These are phyloP conservation scores for Marasmius oreades DNA, from an alignment of 1,284 basidiomycete genomes.

Conservation along the genomic window DNA sequence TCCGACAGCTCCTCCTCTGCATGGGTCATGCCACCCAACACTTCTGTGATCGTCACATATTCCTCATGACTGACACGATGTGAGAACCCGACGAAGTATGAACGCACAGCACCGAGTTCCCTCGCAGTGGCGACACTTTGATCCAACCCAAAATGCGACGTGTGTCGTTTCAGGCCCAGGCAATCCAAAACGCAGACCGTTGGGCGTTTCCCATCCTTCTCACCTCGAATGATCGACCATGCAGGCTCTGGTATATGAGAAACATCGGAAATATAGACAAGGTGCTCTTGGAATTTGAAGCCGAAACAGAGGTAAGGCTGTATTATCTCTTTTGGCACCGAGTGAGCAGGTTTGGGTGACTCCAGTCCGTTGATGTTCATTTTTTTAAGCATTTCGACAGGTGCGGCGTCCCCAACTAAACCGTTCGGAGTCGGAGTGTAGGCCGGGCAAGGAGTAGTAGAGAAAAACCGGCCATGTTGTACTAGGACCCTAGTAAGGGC, in stretches of 20 bases:
- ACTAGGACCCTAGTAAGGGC: constrained; percentile 32
- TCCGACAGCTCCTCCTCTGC: constrained; percentile 30
- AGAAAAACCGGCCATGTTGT: constrained; percentile 63
- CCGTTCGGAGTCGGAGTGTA: constrained; percentile 39
- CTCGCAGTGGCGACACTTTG: constrained; percentile 53
- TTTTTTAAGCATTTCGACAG: constrained; percentile 4
- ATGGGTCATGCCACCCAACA: constrained; percentile 37
- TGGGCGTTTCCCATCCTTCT: constrained; percentile 28
- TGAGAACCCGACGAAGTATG: constrained; percentile 70
- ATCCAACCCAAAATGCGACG: constrained; percentile 69
- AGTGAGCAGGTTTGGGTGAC: constrained; percentile 10
- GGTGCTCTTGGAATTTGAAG: constrained; percentile 63
- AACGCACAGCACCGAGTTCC: constrained; percentile 51
- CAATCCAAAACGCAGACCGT: constrained; percentile 72
- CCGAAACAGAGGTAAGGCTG: constrained; percentile 69
- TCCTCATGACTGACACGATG: constrained; percentile 70
- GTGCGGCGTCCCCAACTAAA: constrained; percentile 23
- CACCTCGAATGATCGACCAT: constrained; percentile 48
- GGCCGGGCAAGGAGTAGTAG: constrained; percentile 33
- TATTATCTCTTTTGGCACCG: constrained; percentile 29
- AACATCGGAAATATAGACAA: constrained; percentile 75
- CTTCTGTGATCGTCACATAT: constrained; percentile 55
- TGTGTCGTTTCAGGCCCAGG: constrained; percentile 55
- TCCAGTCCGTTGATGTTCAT: constrained; percentile 9
- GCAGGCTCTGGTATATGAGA: constrained; percentile 69